Evolutionary conservation across 2,329 filamentous ascomycete species (phyloP).

Genomic region (Fusarium sp.): DNA sequence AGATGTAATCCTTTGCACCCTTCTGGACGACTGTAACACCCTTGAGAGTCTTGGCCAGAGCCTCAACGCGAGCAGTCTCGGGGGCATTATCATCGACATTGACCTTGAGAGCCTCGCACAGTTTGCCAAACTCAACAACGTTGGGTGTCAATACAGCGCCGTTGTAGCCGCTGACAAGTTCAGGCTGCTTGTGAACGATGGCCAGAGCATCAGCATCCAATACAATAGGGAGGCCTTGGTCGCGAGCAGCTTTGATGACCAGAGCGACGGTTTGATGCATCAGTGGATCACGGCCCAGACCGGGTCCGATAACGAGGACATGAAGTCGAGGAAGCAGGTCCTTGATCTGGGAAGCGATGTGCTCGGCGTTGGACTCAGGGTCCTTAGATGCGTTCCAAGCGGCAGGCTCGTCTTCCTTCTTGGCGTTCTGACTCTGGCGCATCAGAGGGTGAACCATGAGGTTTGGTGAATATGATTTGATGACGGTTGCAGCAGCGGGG

Average conservation of each 20-base stretch:
- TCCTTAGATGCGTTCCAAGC: constrained; percentile 44
- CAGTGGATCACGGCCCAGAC: constrained; percentile 86
- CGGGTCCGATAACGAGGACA: constrained; percentile 91
- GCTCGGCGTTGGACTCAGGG: constrained; percentile 64
- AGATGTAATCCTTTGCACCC: constrained; percentile 83
- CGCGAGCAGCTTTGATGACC: constrained; percentile 82
- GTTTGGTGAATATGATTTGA: constrained; percentile 98
- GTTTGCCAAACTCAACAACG: constrained; percentile 87
- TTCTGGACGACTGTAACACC: constrained; percentile 95
- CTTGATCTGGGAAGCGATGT: constrained; percentile 75
- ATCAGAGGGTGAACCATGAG: constrained; percentile 98
- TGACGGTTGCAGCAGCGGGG: constrained; percentile 83
- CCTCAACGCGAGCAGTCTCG: constrained; percentile 66
- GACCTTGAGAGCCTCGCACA: constrained; percentile 80
- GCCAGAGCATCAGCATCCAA: constrained; percentile 91
- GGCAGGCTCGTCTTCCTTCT: constrained; percentile 56
- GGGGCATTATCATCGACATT: constrained; percentile 58
- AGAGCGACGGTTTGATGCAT: constrained; percentile 88
- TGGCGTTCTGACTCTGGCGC: constrained; percentile 70
- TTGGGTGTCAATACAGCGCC: constrained; percentile 94
- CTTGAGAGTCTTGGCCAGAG: constrained; percentile 78
- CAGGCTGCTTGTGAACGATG: constrained; percentile 79
- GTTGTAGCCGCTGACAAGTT: constrained; percentile 81
- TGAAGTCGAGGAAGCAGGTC: constrained; percentile 88
- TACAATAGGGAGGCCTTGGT: constrained; percentile 80